Base-by-base conservation (phyloP, 352 stramenopile genomes). In the Aphanomyces euteiches region DNA sequence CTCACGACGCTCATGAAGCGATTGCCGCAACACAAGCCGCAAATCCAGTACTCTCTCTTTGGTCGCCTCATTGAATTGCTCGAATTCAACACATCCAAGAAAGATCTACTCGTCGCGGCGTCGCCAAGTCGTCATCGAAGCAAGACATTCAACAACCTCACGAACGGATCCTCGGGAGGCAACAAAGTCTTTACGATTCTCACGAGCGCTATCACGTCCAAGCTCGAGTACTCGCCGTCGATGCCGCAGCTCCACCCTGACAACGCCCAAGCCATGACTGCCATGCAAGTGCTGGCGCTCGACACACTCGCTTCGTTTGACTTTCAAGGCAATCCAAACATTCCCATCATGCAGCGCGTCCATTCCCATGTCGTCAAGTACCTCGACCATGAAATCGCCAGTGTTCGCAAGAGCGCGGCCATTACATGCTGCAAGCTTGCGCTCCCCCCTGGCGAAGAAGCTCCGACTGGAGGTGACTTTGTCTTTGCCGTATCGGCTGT, bases 311-410 rank as follows among this genome's bases (percentile, higher is more conserved):
- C 86, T 5, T 91, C 87, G 38, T 95, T 95, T 68, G 86, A 95
- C 56, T 95, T 95, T 56, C 82, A 90, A 43, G 86, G 86, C 19
- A 95, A 92, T 58, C 85, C 86, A 17, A 77, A 88, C 36, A 92
- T 95, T 45, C 88, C 88, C 8, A 88, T 95, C 75, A 88, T 95
- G 82, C 84, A 92, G 61, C 93, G 93, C 74, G 86, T 95, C 47
- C 88, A 95, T 56, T 84, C 93, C 72, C 90, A 82, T 5, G 88
- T 95, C 28, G 88, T 93, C 4, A 93, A 92, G 50, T 95, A 94
- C 59, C 76, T 95, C 13, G 88, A 95, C 45, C 86, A 95, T 66
- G 88, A 95, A 53, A 83, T 91, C 43, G 83, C 86, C 3, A 82
- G 80, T 37, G 93, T 95, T 40, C 88, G 88, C n/a, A 89, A 90